Percentiles rank a stretch among this genome's conserved stretches.
phyloP scores from a whole-genome alignment of 1,284 basidiomycete genomes.

The Trichosporon ovoides region DNA sequence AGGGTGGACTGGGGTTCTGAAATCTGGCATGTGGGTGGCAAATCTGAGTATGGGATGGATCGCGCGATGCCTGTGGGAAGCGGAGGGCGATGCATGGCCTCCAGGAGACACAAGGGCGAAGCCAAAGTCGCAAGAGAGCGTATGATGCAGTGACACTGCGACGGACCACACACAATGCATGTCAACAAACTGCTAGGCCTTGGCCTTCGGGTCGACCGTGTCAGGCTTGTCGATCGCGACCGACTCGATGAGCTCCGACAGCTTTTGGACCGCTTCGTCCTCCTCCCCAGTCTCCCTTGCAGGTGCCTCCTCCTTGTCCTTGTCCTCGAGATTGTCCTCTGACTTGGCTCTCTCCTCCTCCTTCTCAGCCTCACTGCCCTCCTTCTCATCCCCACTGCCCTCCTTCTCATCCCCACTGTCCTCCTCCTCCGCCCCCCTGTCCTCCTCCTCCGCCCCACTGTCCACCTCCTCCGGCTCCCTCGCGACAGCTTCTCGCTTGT shows the following conservation, averaged over 20 bases:
- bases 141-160: too few species aligned
- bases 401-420: background rate
- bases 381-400: too few species aligned
- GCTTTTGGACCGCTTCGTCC: constrained; percentile 7
- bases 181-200: background rate
- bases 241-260: background rate
- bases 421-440: background rate
- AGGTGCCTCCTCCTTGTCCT: background rate
- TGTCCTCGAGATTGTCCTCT: background rate
- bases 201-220: background rate
- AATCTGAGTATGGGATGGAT: too few species aligned
- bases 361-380: background rate
- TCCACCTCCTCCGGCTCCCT: background rate
- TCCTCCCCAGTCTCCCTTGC: background rate
- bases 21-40: too few species aligned
- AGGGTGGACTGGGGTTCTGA: too few species aligned
- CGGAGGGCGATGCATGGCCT: too few species aligned
- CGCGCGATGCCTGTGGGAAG: too few species aligned
- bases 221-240: background rate
- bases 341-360: background rate
- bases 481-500: constrained; percentile 8
- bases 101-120: too few species aligned
- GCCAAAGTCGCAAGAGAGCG: too few species aligned
- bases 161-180: too few species aligned
- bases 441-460: background rate